Percentiles rank a stretch among this genome's conserved stretches.
phyloP scores from a whole-genome alignment of 73 alveolate species.

The Paramecium sexaurelia region DNA sequence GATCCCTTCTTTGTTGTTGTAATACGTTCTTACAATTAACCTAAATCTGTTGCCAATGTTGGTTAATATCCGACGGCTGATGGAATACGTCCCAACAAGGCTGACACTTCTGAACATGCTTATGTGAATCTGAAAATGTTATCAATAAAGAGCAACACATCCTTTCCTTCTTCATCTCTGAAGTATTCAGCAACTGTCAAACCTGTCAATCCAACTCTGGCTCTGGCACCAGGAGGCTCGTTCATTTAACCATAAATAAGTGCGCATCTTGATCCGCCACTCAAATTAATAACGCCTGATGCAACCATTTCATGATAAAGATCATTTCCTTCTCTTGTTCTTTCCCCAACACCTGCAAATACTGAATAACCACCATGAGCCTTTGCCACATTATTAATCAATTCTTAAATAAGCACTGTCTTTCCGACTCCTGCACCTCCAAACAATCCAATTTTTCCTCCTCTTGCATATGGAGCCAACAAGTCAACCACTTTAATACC shows the following conservation, averaged over 20 bases:
- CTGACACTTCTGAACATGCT: slow-evolving; percentile 99
- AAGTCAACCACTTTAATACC: slow-evolving; percentile 97
- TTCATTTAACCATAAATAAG: slow-evolving; percentile 98
- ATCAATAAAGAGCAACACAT: slow-evolving; percentile 97
- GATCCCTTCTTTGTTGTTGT: slow-evolving; percentile 98
- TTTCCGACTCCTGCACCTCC: slow-evolving; percentile 99
- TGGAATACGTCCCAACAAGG: slow-evolving; percentile 97
- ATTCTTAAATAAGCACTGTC: slow-evolving; percentile 97
- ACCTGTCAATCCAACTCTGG: slow-evolving; percentile 97
- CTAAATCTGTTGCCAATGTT: slow-evolving; percentile 97
- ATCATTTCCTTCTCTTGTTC: slow-evolving; percentile 95
- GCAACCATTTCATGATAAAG: slow-evolving; percentile 92
- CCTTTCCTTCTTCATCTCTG: slow-evolving; percentile 98
- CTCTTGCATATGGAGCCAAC: slow-evolving; percentile 98
- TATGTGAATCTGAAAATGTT: slow-evolving; percentile 98
- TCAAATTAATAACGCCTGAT: slow-evolving; percentile 75
- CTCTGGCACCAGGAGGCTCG: slow-evolving; percentile 99
- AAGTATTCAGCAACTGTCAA: slow-evolving; percentile 97
- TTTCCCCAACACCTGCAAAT: slow-evolving; percentile 98
- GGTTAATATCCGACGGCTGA: slow-evolving; percentile 99
- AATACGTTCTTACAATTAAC: slow-evolving; percentile 95
- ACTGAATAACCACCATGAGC: slow-evolving; percentile 97
- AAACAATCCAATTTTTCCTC: slow-evolving; percentile 93
- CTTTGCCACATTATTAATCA: slow-evolving; percentile 95
- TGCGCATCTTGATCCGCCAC: slow-evolving; percentile 91